Conservation (phyloP, 371 early-diverging fungal species). For the Mucor saturninus region DNA sequence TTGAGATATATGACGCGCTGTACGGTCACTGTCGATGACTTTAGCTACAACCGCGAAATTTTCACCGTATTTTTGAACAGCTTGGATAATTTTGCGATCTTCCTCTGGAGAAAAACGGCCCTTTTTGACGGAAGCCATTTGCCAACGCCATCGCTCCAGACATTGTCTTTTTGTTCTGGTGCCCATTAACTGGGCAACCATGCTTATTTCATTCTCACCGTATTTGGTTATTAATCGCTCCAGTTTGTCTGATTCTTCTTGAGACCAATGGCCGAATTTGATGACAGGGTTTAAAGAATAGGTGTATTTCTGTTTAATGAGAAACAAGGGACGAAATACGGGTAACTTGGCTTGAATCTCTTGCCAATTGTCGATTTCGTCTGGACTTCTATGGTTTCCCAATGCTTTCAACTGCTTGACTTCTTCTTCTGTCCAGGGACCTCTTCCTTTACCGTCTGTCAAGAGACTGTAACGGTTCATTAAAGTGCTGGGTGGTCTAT, state of each 20-base stretch:
- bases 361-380: constrained; percentile 28
- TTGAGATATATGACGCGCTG: constrained; percentile 46
- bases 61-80: constrained; percentile 42
- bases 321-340: constrained; percentile 14
- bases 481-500: constrained; percentile 23
- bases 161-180: constrained; percentile 43
- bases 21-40: constrained; percentile 36
- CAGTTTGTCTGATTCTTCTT: constrained; percentile 30
- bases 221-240: constrained; percentile 9
- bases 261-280: constrained; percentile 44
- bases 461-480: constrained; percentile 29
- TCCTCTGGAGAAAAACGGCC: constrained; percentile 43
- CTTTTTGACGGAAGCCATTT: constrained; percentile 18
- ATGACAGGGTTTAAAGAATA: constrained; percentile 33
- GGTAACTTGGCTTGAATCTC: constrained; percentile 31
- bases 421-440: constrained; percentile 44
- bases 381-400: constrained; percentile 11
- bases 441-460: constrained; percentile 6
- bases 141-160: constrained; percentile 48
- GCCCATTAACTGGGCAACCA: constrained; percentile 22
- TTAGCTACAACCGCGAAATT: constrained; percentile 38
- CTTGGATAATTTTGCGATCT: constrained; percentile 32
- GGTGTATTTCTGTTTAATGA: constrained; percentile 33
- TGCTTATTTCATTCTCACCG: constrained; percentile 25
- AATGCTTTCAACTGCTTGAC: constrained; percentile 17